Evolutionary conservation across 2,329 filamentous ascomycete genomes (phyloP).

Genomic region (Hawksworthiomyces lignivorus): DNA sequence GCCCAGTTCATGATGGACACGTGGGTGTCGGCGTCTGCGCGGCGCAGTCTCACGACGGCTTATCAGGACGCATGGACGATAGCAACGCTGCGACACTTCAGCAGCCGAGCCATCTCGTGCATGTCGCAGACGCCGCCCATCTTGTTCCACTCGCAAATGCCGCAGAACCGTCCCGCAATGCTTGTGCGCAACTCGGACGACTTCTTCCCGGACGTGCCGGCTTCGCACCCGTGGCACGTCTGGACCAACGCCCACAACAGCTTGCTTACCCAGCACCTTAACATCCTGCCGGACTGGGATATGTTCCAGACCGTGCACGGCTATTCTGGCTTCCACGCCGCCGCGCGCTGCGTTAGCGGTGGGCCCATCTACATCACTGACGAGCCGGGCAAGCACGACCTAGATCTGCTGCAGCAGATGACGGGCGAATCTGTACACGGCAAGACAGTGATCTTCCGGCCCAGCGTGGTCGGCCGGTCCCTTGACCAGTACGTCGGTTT

Average conservation of each 20-base stretch:
- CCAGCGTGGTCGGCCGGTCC: slow-evolving; percentile 64
- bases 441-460: slow-evolving; percentile 73
- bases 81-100: slow-evolving; percentile 69
- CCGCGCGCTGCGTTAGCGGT: slow-evolving; percentile 80
- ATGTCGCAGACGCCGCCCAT: slow-evolving; percentile 89
- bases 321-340: slow-evolving; percentile 80
- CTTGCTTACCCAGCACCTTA: slow-evolving; percentile 74
- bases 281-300: slow-evolving; percentile 76
- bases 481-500: slow-evolving; percentile 69
- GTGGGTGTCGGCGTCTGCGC: slow-evolving; percentile 57
- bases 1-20: slow-evolving; percentile 84
- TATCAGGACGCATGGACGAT: slow-evolving; percentile 86
- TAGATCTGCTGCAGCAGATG: slow-evolving; percentile 71
- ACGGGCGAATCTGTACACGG: slow-evolving; percentile 64
- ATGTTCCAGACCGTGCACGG: slow-evolving; percentile 60
- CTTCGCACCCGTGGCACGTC: slow-evolving; percentile 87
- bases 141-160: slow-evolving; percentile 76
- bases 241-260: slow-evolving; percentile 90
- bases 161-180: slow-evolving; percentile 64
- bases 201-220: slow-evolving; percentile 77
- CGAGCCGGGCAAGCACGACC: slow-evolving; percentile 71
- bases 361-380: slow-evolving; percentile 95
- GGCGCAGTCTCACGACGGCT: slow-evolving; percentile 61
- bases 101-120: slow-evolving; percentile 74
- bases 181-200: slow-evolving; percentile 82